A percentile compares a stretch with the other conserved stretches of the same genome.
These are phyloP conservation scores for Suhomyces maxii DNA, from an alignment of 1,139 yeast species.

Conservation along the genomic window DNA sequence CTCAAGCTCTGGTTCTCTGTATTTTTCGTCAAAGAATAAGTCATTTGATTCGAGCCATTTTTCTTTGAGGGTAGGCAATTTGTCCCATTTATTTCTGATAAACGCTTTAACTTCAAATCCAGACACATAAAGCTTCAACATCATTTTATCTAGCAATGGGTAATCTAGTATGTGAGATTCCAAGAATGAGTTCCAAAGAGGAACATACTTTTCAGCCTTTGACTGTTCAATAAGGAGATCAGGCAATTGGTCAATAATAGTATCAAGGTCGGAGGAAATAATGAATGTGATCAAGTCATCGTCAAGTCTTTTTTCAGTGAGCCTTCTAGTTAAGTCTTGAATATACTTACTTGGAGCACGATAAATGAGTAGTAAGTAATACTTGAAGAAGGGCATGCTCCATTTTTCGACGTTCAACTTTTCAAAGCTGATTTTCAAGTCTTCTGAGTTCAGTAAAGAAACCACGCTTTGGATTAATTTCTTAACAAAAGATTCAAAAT, in stretches of 20 bases:
- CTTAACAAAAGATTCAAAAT: constrained; percentile 32
- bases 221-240: constrained; percentile 9
- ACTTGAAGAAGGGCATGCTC: constrained; percentile 32
- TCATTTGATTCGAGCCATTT: constrained; percentile 12
- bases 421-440: constrained; percentile 24
- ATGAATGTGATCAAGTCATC: constrained; percentile 22
- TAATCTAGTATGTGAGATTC: constrained; percentile 12
- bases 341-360: constrained; percentile 36
- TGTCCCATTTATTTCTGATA: constrained; percentile 16
- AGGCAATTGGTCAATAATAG: constrained; percentile 22
- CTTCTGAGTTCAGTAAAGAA: constrained; percentile 24
- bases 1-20: background rate
- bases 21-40: constrained; percentile 4
- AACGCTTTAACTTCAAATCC: constrained; percentile 18
- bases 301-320: constrained; percentile 20
- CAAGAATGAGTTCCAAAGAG: constrained; percentile 23
- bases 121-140: constrained; percentile 13
- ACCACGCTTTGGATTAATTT: constrained; percentile 38
- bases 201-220: constrained; percentile 14
- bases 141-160: constrained; percentile 20
- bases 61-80: constrained; percentile 15
- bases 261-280: constrained; percentile 22
- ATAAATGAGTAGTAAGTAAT: constrained; percentile 32
- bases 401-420: constrained; percentile 27
- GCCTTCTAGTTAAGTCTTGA: constrained; percentile 22